Base-by-base conservation (phyloP, 768 basidiomycete species). In the Tricholoma flavovirens region DNA sequence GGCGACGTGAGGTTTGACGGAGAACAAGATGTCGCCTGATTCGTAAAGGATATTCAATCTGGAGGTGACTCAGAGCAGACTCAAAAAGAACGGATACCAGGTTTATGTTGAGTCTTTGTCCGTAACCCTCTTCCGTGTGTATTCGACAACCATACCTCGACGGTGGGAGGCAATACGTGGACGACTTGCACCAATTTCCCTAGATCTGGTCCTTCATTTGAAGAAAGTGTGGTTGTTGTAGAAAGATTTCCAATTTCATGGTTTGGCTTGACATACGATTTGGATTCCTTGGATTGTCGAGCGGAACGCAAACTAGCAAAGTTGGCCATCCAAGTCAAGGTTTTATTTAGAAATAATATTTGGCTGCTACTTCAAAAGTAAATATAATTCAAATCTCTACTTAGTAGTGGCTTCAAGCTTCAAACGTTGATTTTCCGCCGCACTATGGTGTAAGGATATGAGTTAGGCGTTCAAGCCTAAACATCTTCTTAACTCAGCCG, bases 1-100 rank as follows among this genome's bases (percentile, higher is more conserved):
- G 14, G 81, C 75, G 21, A 84, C 75, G 54, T 83, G 79, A 0
- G 90, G 90, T 55, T 76, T 75, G 10, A 79, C 63, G 4, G 77
- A 70, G n/a, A 91, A 50, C 10, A 94, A 55, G 1, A 77, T 66
- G 19, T 80, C 74, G 6, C 91, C 92, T 94, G 55, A 12, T 4
- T 48, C 32, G 45, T 32, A 26, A 26, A 33, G 19, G 21, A 32
- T 26, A 8, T 52, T 42, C 48, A 56, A 35, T 29, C 1, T 29
- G 26, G 12, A 17, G 15, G 15, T 11, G 11, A n/a, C 15, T 29
- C 26, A 17, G 8, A 9, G 17, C 21, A 12, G 6, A 6, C 29
- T 26, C 10, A 46, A 30, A 5, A 30, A n/a, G 46, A 48, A 15
- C 5, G 8, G 45, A 30, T 55, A 81, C 82, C 82, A 49, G 76